A percentile compares a stretch with the other conserved stretches of the same genome.
These are phyloP conservation scores for Nigrospora osmanthi DNA, from an alignment of 2,329 filamentous ascomycete genomes.

Conservation along the genomic window DNA sequence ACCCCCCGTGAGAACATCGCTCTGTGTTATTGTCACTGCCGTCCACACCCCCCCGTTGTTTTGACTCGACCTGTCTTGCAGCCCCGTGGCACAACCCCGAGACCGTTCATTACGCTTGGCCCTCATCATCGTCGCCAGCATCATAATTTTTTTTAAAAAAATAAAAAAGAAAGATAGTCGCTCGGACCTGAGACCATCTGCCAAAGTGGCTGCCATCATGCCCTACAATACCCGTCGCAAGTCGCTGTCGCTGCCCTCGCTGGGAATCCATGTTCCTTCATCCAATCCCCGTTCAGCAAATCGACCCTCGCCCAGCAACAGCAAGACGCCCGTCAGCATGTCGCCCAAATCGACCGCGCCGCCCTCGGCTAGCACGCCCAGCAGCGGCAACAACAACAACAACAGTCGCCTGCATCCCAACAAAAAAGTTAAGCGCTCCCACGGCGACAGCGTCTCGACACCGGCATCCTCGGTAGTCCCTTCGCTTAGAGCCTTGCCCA, in stretches of 20 bases:
- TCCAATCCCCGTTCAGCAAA: slow-evolving; percentile 40
- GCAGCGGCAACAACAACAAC: slow-evolving; percentile 17
- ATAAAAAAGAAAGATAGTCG: not conserved
- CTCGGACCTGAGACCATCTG: not conserved
- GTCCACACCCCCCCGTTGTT: not conserved
- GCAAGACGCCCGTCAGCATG: slow-evolving; percentile 14
- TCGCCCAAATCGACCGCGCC: slow-evolving; percentile 17
- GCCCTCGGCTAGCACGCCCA: slow-evolving; percentile 15
- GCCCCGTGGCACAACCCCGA: slow-evolving; percentile 1
- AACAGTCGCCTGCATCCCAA: slow-evolving; percentile 28
- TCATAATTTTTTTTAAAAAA: not conserved
- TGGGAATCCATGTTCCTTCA: slow-evolving; percentile 80
- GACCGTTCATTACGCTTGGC: not conserved
- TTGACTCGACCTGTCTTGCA: not conserved
- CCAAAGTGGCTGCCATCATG: slow-evolving; percentile 43
- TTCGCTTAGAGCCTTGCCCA: slow-evolving; percentile 7
- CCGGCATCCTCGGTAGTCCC: slow-evolving; percentile 17
- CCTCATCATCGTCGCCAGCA: not conserved
- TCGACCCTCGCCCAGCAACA: slow-evolving; percentile 21
- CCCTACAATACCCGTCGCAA: slow-evolving; percentile 96
- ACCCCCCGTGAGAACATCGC: too few relatives aligned
- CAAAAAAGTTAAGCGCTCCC: slow-evolving; percentile 75
- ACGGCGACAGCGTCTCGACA: slow-evolving; percentile 37
- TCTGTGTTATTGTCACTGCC: too few relatives aligned
- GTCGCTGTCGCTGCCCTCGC: slow-evolving; percentile 83